Base-by-base conservation (phyloP, 345 rosid species). In the Corymbia maculata region DNA sequence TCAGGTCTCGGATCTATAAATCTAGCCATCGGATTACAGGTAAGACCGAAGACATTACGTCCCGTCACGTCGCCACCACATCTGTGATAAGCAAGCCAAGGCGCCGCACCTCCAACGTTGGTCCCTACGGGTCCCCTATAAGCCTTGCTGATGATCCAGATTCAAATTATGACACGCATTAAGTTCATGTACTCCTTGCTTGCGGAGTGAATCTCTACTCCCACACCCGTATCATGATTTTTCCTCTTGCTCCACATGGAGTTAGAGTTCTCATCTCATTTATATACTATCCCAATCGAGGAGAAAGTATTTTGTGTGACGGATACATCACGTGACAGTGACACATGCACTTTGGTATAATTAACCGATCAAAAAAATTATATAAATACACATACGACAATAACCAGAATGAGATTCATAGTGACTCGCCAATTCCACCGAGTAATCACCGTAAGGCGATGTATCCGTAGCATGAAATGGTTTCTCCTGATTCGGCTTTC, bases 211-310 rank as follows among this genome's bases (percentile, higher is more conserved):
- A 2, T 70, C 24, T 32, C 80, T 70, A 16, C 7, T 70, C 47
- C 5, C 1, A 24, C 3, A 47, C 26, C 80, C 26, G 0, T 16
- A 1, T 16, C 22, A 3, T 16, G 1, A 68, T 68, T 22, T 22
- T 68, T 12, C 1, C 79, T 32, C 1, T 32, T 68, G 59, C 8
- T 53, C 59, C 26, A 22, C 61, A 9, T 22, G 12, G 28, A 55
- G 61, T 4, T 4, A 70, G 24, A 36, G 17, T 70, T 70, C 13
- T 70, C 4, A 16, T n/a, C 7, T 11, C 19, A n/a, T n/a, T 36
- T 64, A 36, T 36, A 0, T 22, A 70, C 2, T 0, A 1, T 2
- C 2, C 12, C 26, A 19, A 17, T 19, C 36, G 8, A 0, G 0
- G 15, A 42, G 28, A 75, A 42, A 6, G 2, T 9, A 42, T 42